Conservation (phyloP, 148 eudicot species). For the Silene latifolia region DNA sequence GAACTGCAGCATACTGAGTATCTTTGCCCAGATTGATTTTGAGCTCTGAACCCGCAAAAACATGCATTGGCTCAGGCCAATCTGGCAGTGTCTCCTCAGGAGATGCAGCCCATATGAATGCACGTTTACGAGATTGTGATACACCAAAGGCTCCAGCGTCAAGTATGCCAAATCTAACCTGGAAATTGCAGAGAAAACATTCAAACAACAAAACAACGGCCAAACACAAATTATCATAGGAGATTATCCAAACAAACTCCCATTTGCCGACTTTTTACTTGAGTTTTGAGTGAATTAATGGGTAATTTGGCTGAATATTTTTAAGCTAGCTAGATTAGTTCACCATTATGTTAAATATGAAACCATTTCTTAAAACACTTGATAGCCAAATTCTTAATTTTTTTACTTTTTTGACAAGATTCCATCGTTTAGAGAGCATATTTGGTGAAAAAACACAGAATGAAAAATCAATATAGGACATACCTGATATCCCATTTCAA, state of each 20-base stretch:
- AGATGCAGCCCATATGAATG: constrained; percentile 97
- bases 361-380: too few species aligned
- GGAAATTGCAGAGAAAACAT: constrained; percentile 11
- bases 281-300: too few species aligned
- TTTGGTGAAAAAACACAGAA: neutral
- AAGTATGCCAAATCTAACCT: constrained; percentile 96
- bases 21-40: constrained; percentile 46
- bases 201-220: too few species aligned
- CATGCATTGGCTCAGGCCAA: constrained; percentile 99
- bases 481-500: constrained; percentile 93
- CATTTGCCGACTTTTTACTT: too few species aligned
- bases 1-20: constrained; percentile 72
- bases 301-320: too few species aligned
- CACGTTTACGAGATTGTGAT: constrained; percentile 93
- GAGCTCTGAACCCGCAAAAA: constrained; percentile 82
- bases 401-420: neutral
- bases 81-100: constrained; percentile 87
- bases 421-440: neutral
- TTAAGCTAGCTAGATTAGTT: neutral
- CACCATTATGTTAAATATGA: too few species aligned
- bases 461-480: neutral
- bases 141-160: constrained; percentile 98
- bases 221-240: too few species aligned
- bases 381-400: neutral
- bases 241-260: too few species aligned